Evolutionary conservation across 2,329 filamentous ascomycete genomes (phyloP).

Genomic region (Aspergillaceae sp.): DNA sequence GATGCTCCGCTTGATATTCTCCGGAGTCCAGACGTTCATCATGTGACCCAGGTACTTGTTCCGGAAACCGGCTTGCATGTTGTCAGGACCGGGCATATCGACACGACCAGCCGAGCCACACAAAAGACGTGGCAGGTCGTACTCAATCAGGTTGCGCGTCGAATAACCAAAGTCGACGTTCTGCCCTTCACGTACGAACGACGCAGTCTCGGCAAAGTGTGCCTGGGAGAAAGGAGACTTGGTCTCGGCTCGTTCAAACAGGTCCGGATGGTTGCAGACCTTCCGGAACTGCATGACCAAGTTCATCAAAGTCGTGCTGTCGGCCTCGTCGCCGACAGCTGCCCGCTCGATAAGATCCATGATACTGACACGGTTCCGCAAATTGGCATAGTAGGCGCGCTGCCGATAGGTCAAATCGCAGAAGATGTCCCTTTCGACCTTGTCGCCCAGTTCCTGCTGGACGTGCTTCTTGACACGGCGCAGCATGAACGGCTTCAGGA

Average conservation of each 20-base stretch:
- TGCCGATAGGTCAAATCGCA: constrained; percentile 96
- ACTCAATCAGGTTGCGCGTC: constrained; percentile 76
- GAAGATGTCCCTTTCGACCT: constrained; percentile 94
- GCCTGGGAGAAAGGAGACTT: constrained; percentile 73
- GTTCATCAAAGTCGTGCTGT: constrained; percentile 96
- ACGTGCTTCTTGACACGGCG: constrained; percentile 99
- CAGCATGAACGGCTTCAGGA: constrained; percentile 98
- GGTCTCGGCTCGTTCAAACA: constrained; percentile 92
- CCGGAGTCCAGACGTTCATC: constrained; percentile 83
- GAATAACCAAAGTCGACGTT: constrained; percentile 79
- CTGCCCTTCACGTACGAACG: constrained; percentile 81
- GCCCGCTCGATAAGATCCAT: constrained; percentile 98
- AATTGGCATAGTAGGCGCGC: constrained; percentile 80
- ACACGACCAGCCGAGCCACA: constrained; percentile 73
- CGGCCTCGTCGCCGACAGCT: constrained; percentile 84
- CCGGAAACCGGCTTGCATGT: constrained; percentile 68
- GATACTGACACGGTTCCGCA: constrained; percentile 95
- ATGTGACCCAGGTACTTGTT: constrained; percentile 67
- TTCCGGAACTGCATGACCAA: constrained; percentile 99
- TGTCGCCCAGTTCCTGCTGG: constrained; percentile 96
- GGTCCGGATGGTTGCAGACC: constrained; percentile 95
- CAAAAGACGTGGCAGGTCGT: constrained; percentile 70
- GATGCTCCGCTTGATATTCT: constrained; percentile 61
- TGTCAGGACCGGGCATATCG: constrained; percentile 63
- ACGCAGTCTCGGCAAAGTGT: constrained; percentile 91